Evolutionary conservation across 2,329 filamentous ascomycete species (phyloP).

Genomic region (Cyanodermella asteris): DNA sequence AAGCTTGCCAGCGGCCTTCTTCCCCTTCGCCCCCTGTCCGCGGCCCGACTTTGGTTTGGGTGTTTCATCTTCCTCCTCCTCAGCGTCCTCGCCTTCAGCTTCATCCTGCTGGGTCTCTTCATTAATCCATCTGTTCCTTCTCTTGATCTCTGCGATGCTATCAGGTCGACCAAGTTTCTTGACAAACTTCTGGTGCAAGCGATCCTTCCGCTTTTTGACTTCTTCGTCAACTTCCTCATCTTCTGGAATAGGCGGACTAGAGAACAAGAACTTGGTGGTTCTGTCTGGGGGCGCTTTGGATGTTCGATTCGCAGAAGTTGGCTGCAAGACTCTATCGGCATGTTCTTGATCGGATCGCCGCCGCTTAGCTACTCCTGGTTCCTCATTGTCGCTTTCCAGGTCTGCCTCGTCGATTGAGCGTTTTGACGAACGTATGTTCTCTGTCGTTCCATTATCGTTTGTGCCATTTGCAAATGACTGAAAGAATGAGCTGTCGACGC

Average conservation of each 20-base stretch:
- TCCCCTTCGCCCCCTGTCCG: constrained; percentile 29
- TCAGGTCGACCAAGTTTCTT: constrained; percentile 76
- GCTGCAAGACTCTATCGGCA: constrained; percentile 1
- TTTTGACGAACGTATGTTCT: neutral
- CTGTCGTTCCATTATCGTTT: neutral
- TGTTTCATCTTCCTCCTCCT: constrained; percentile 28
- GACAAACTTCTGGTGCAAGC: constrained; percentile 65
- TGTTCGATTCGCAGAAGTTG: constrained; percentile 2
- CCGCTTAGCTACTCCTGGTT: constrained; percentile 1
- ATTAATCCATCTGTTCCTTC: constrained; percentile 32
- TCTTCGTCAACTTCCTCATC: constrained; percentile 26
- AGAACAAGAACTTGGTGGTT: constrained; percentile 38
- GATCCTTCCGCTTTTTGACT: constrained; percentile 38
- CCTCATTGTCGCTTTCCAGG: neutral
- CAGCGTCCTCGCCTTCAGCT: constrained; percentile 36
- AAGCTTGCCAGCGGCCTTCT: constrained; percentile 61
- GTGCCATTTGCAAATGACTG: constrained; percentile 2
- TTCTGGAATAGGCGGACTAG: constrained; percentile 23
- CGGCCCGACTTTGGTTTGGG: constrained; percentile 23
- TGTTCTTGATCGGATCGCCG: neutral
- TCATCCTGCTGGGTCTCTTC: constrained; percentile 30
- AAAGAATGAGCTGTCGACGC: constrained; percentile 4
- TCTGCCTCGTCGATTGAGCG: neutral
- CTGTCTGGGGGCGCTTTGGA: constrained; percentile 15
- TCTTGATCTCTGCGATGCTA: constrained; percentile 46